Conservation (phyloP, 2,329 filamentous ascomycete species). For the Colletotrichum sp. region DNA sequence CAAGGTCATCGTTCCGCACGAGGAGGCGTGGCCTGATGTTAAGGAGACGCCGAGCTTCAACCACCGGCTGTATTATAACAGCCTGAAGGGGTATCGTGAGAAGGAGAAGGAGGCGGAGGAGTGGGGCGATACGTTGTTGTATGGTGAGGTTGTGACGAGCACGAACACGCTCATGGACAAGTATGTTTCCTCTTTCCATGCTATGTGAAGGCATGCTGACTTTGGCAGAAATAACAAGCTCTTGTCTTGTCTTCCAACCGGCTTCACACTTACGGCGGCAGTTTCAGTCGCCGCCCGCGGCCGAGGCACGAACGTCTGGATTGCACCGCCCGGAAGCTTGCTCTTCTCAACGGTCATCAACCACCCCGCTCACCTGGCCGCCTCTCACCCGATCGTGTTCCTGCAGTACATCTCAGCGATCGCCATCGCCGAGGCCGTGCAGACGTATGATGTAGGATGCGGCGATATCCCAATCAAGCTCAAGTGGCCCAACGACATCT, state of each 20-base stretch:
- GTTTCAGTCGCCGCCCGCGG: conserved; percentile 89
- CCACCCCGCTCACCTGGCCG: conserved; percentile 76
- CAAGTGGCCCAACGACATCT: conserved; percentile 99
- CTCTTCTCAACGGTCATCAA: conserved; percentile 90
- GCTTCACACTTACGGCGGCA: conserved; percentile 88
- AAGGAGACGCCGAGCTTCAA: conserved; percentile 87
- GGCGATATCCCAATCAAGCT: conserved; percentile 78
- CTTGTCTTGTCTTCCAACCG: conserved; percentile 76
- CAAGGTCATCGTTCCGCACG: conserved; percentile 78
- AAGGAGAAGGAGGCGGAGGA: conserved; percentile 60
- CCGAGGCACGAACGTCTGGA: conserved; percentile 92
- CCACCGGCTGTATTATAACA: conserved; percentile 78
- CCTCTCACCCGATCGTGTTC: conserved; percentile 83
- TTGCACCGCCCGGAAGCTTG: conserved; percentile 84
- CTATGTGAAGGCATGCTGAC: neutral
- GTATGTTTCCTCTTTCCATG: conserved; percentile 42
- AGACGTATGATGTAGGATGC: conserved; percentile 80
- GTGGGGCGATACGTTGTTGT: conserved; percentile 82
- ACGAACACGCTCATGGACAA: conserved; percentile 95
- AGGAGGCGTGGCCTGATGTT: conserved; percentile 67
- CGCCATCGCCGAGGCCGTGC: conserved; percentile 83
- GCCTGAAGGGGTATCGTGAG: conserved; percentile 69
- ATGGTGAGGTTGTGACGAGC: conserved; percentile 91
- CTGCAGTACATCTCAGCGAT: conserved; percentile 92
- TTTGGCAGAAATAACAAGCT: conserved; percentile 73